Evolutionary conservation across 2,329 filamentous ascomycete species (phyloP), one percentile per base, ranked within the genome.

Genomic region (Ambrosiella beaveri): DNA sequence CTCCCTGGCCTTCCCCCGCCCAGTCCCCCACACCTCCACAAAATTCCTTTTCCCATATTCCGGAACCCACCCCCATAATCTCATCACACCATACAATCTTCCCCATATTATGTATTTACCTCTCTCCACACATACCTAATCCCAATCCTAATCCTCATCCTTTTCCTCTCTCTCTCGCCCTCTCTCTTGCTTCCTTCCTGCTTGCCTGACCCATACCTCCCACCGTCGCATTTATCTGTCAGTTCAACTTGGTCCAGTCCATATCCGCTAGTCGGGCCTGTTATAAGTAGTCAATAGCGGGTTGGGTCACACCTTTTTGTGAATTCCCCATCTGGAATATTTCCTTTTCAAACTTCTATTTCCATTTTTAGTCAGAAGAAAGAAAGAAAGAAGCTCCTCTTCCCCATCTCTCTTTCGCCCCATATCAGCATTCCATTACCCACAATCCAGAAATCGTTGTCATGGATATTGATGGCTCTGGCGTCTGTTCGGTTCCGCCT

Each of bases 381-480:
- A 27, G 3, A 27, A 4, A 27, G 27, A 27, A 27, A 27, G 27
- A 27, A 5, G 27, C 3, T 27, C 27, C 35, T 53, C 27, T 13
- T 37, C 9, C 6, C 11, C n/a, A 52, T n/a, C 12, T 36, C 27
- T n/a, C 15, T 37, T 15, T 53, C 13, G 51, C 35, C 37, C 35
- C n/a, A 53, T 53, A n/a, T 39, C 51, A 15, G 51, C 9, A n/a
- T 53, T 53, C 37, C 17, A 15, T 53, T 37, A 17, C 15, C 17
- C 11, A 13, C 38, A 15, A 12, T 15, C 6, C 35, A 35, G 51
- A 37, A 36, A 15, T 19, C n/a, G 51, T 53, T 53, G 51, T 53
- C 51, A 53, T 53, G 51, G 36, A 53, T 53, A 53, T 53, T 27
- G 51, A 35, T 53, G 35, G 36, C 51, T 53, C 51, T 53, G 51